phyloP scores from a whole-genome alignment of 179 eudicot genomes.

The Spinacia oleracea region DNA sequence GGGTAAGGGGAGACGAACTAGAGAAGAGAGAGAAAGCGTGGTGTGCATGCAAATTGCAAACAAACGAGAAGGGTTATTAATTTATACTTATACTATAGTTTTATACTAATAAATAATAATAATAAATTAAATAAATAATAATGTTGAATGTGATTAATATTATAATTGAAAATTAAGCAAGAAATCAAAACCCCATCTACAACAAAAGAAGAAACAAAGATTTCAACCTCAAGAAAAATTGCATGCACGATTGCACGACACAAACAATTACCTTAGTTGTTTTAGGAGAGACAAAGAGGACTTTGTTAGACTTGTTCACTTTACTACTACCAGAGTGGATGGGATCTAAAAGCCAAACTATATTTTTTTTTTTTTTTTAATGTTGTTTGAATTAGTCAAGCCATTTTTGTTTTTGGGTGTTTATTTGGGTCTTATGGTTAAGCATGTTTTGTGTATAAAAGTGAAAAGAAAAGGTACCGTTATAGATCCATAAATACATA shows the following conservation, averaged over 20 bases:
- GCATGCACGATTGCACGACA: constrained; percentile 33
- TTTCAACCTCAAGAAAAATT: background rate
- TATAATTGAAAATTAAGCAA: background rate
- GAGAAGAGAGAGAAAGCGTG: constrained; percentile 30
- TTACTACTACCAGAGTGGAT: background rate
- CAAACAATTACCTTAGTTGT: background rate
- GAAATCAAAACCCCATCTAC: background rate
- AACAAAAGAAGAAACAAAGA: background rate
- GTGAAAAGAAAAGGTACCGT: too few relatives aligned
- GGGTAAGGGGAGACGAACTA: constrained; percentile 11
- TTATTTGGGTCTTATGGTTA: too few relatives aligned
- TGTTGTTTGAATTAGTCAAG: constrained; percentile 9
- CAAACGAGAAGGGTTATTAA: background rate
- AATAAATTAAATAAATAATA: too few relatives aligned
- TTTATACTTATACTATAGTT: too few relatives aligned
- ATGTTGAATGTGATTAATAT: background rate
- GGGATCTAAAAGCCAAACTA: constrained; percentile 13
- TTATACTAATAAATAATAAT: too few relatives aligned
- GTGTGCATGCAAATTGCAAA: constrained; percentile 38
- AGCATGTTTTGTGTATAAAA: background rate
- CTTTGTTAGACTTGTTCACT: background rate
- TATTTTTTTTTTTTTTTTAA: background rate
- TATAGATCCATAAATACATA: too few relatives aligned
- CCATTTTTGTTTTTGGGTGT: background rate
- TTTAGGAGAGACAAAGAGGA: background rate